Base-by-base conservation (phyloP, 768 basidiomycete genomes). In the Phanerochaete carnosa region DNA sequence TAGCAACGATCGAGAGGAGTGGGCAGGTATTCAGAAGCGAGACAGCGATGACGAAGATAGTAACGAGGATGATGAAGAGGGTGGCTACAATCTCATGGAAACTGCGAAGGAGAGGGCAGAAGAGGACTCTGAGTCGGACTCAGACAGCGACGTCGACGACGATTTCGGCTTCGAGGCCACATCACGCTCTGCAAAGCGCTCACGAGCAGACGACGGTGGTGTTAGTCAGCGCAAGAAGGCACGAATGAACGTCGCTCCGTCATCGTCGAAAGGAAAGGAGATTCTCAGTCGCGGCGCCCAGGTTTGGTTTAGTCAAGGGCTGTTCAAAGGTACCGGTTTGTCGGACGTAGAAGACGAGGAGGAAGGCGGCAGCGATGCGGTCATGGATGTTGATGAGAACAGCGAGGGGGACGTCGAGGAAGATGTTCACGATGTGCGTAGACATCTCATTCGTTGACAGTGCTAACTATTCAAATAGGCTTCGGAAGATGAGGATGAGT, bases 251-350 rank as follows among this genome's bases (percentile, higher is more conserved):
- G 45, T 33, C 29, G 54, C 54, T 15, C 74, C 90, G 15, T 78
- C 80, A 2, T 74, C 78, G 0, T 70, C 73, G 61, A 57, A 66
- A 19, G 62, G 72, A 22, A 66, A 70, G 0, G 69, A 75, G 39
- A 2, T 29, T 2, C 68, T 70, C 13, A 85, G 81, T 65, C 81
- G 81, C 49, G 80, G 87, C 47, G 84, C 94, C 1, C 83, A 89
- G 66, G 72, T 98, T n/a, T 99, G 97, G 97, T 99, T 98, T 75
- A 88, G 90, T 64, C 96, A 97, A 74, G 89, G 90, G 54, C 74
- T 97, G 46, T 99, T 99, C 79, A 81, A 85, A 53, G 89, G 83
- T 25, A 70, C 81, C 1, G 84, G 82, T 30, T 57, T 77, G 45
- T 81, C 71, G 5, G 69, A 79, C 33, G 72, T 72, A 11, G 76